Conservation (phyloP, 495 filamentous ascomycete genomes). For the Astrothelium subdiscretum region DNA sequence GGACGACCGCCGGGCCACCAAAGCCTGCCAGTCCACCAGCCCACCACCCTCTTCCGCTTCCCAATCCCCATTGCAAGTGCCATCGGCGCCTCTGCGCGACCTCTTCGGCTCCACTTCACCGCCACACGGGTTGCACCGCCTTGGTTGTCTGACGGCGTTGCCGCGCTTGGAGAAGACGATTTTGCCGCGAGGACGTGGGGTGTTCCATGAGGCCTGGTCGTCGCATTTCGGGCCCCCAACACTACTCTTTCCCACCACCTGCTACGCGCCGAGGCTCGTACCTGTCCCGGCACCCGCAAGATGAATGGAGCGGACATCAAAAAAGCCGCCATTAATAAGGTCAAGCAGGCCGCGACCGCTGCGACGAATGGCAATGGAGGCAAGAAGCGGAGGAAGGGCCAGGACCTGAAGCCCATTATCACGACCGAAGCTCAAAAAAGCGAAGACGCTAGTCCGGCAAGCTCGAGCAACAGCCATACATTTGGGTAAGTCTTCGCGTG, state of each 20-base stretch:
- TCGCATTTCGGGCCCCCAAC: background rate
- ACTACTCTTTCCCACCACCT: background rate
- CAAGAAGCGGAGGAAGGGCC: slow-evolving; percentile 31
- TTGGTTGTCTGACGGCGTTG: background rate
- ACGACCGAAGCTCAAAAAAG: slow-evolving; percentile 30
- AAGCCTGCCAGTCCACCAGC: background rate
- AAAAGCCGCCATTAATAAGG: slow-evolving; percentile 65
- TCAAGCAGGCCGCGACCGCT: slow-evolving; percentile 54
- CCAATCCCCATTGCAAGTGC: background rate
- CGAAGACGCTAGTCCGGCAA: slow-evolving; percentile 25
- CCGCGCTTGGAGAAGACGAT: background rate
- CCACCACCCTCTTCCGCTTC: background rate
- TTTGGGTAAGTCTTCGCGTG: background rate
- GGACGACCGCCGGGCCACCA: background rate
- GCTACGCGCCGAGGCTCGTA: background rate
- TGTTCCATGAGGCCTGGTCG: background rate
- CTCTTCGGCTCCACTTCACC: background rate
- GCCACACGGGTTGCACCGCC: background rate
- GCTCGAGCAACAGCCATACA: slow-evolving; percentile 13
- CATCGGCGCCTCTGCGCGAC: background rate
- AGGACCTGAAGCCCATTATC: slow-evolving; percentile 31
- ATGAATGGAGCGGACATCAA: slow-evolving; percentile 69
- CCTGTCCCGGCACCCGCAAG: slow-evolving; percentile 21
- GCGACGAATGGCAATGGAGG: slow-evolving; percentile 31
- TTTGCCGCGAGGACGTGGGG: background rate